Evolutionary conservation across 805 yeast genomes (phyloP).

Genomic region (Candida adriatica): DNA sequence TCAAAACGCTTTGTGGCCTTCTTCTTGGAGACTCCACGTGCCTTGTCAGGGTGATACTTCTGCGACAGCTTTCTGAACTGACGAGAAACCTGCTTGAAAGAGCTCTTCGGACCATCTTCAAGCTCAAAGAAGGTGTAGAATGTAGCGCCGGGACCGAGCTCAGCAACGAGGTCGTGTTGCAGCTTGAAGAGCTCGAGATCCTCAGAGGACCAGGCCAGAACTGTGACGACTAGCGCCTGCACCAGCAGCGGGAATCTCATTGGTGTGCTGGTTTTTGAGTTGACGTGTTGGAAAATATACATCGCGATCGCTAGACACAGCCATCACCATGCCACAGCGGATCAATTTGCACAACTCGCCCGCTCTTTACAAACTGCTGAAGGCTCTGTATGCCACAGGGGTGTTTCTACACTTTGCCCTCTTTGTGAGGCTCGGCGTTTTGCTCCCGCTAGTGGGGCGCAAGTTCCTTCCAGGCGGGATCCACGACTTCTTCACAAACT

Average conservation of each 20-base stretch:
- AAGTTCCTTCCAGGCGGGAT: constrained; percentile 65
- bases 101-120: constrained; percentile 12
- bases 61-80: constrained; percentile 69
- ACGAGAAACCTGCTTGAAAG: constrained; percentile 47
- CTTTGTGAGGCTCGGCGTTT: constrained; percentile 38
- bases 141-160: constrained; percentile 16
- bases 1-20: constrained; percentile 58
- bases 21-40: constrained; percentile 23
- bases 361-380: constrained; percentile 5
- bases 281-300: constrained; percentile 1
- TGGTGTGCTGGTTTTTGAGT: too few species aligned
- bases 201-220: constrained; percentile 48
- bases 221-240: constrained; percentile 8
- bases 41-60: constrained; percentile 82
- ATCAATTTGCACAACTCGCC: constrained; percentile 14
- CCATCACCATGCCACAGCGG: constrained; percentile 18
- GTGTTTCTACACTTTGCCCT: constrained; percentile 23
- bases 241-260: constrained; percentile 14
- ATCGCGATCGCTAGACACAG: too few species aligned
- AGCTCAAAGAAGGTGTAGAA: constrained; percentile 27
- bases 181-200: constrained; percentile 80
- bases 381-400: constrained; percentile 4
- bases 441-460: constrained; percentile 60
- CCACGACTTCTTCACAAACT: constrained; percentile 46
- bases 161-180: constrained; percentile 47